Base-by-base conservation (phyloP, 768 basidiomycete species). In the Trametes cingulata region DNA sequence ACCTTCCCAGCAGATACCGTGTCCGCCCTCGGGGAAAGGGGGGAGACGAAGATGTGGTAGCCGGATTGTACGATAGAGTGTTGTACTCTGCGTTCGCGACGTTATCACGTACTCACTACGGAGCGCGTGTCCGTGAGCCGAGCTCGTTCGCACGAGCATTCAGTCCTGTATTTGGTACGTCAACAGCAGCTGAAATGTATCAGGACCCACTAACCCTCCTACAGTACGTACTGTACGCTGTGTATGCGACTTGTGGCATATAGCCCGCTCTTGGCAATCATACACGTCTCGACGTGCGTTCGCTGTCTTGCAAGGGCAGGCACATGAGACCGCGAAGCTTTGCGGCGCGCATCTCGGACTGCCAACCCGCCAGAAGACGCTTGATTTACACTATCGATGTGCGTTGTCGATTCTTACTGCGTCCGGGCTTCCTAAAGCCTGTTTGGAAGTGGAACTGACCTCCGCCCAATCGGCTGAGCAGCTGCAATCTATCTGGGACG, bases 391-490 rank as follows among this genome's bases (percentile, higher is more conserved):
- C 46, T 35, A 49, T 49, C 52, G 41, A 53, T 50, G 48, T 61
- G 40, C 41, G 52, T 55, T 17, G 29, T 47, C 33, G 48, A 19
- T 51, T 61, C 41, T 42, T 51, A 61, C 53, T 55, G 35, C 60
- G 60, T 42, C 60, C 60, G 53, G 40, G 60, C 43, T 61, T 61
- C 60, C 33, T 50, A 49, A 42, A 55, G 60, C 47, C 46, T 61
- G 41, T 61, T 49, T 61, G 40, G 60, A 50, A 55, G 47, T 55
- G n/a, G n/a, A n/a, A n/a, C n/a, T n/a, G n/a, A 20, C 50, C 49
- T 19, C 24, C 40, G 53, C 60, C 60, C 60, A 61, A 61, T 61
- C 60, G 59, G 52, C 37, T 60, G 37, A 15, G 39, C 39, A 36
- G 42, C 35, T 36, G 40, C 52, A 35, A 55, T 49, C 60, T 61